A percentile compares a stretch with the other conserved stretches of the same genome.
Evolutionary conservation across 2,329 filamentous ascomycete genomes (phyloP).

Genomic region (Phyllosticta citribraziliensis): DNA sequence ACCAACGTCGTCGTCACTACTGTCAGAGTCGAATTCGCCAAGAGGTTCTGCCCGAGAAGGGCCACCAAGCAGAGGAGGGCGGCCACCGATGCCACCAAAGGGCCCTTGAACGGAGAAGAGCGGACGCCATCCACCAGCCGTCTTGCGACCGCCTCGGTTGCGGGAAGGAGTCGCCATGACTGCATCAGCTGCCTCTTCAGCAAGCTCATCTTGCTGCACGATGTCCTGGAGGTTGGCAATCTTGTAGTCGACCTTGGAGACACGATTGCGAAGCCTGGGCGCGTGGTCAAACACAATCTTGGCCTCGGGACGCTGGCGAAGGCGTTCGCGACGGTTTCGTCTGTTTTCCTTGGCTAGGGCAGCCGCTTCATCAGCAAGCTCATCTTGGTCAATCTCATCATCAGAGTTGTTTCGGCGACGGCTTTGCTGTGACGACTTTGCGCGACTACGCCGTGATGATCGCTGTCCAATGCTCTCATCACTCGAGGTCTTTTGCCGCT

Average conservation of each 20-base stretch:
- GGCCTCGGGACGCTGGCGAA: constrained; percentile 29
- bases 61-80: constrained; percentile 60
- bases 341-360: constrained; percentile 46
- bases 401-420: constrained; percentile 33
- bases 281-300: constrained; percentile 43
- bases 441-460: constrained; percentile 15
- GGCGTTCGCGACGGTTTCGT: constrained; percentile 23
- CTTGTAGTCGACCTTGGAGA: constrained; percentile 73
- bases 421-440: constrained; percentile 35
- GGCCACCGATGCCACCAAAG: constrained; percentile 76
- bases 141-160: constrained; percentile 49
- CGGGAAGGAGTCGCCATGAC: constrained; percentile 59
- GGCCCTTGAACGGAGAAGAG: constrained; percentile 87
- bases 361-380: constrained; percentile 47
- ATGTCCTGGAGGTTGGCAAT: constrained; percentile 64
- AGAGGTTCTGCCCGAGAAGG: constrained; percentile 49
- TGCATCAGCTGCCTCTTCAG: constrained; percentile 51
- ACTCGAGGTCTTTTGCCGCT: constrained; percentile 29
- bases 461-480: constrained; percentile 2
- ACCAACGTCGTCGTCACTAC: constrained; percentile 73
- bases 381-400: constrained; percentile 30
- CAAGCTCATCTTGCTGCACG: constrained; percentile 56
- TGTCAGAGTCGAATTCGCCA: constrained; percentile 58
- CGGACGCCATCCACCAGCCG: constrained; percentile 55
- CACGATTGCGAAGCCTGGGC: constrained; percentile 51